Evolutionary conservation across 768 basidiomycete species (phyloP), one percentile per base, ranked within the genome.

Genomic region (Lenzites betulinus): DNA sequence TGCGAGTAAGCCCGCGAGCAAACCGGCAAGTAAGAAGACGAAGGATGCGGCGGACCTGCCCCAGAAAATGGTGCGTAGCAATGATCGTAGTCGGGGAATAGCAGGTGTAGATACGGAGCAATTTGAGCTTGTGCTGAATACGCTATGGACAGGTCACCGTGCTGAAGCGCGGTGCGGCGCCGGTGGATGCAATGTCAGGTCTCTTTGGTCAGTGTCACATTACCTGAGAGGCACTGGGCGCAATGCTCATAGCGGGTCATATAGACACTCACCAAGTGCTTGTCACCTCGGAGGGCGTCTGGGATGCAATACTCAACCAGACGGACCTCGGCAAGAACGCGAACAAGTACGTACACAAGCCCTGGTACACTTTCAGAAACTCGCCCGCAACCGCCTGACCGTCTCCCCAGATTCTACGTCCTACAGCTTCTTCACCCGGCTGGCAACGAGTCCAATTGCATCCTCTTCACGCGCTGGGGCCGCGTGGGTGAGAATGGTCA

Each of bases 261-360:
- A 26, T 66, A 84, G 83, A 70, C 47, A 79, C 82, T 1, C 83
- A 85, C 65, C 77, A 83, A 67, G 84, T 85, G 7, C 82, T 78
- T 55, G 61, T 67, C 30, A 75, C 77, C 41, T 69, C 59, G 5
- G 78, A 79, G 50, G 70, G 68, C 15, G 73, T 77, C 12, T 86
- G 83, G 83, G 84, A 86, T 66, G 83, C 83, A 38, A 85, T 83
- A 81, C 77, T 85, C 55, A 86, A 85, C 68, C 84, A 85, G 66
- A 85, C 84, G 1, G 77, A 84, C 62, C 75, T 85, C 50, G 78
- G 77, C 43, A 76, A 74, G 38, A 84, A 84, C 66, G 72, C 73
- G 41, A 77, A 77, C 67, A 85, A 86, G 83, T 84, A 47, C 46
- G 71, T 22, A 11, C 23, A 20, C 12, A 4, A 7, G 41, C 41